Evolutionary conservation across 495 filamentous ascomycete species (phyloP), one percentile per base, ranked within the genome.

Genomic region (Aspergillus asperescens): DNA sequence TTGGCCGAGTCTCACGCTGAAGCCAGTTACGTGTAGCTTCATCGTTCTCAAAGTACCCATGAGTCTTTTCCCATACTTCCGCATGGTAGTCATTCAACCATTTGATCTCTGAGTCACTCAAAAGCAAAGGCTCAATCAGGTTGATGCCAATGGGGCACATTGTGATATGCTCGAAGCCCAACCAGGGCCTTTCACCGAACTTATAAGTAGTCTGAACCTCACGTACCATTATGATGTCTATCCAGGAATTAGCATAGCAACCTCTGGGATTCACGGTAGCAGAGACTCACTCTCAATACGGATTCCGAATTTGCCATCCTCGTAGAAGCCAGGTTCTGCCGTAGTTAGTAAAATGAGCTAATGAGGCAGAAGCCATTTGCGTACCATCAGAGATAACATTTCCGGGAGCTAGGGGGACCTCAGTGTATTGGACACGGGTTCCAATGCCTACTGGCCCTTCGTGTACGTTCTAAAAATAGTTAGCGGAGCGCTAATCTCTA

Each of bases 381-480:
- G 29, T 62, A 80, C 77, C 81, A 63, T 95, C 85, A 4, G 90
- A 96, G 53, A 96, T 81, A 37, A 97, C 91, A 63, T 96, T 96
- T 39, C 94, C 94, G n/a, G 85, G 75, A 0, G 89, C 80, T 18
- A 99, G 78, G 1, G 93, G 77, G 18, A 97, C 93, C 58, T 99
- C 94, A 7, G 88, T 84, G 65, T 92, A 96, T 58, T 95, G 88
- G 24, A 91, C 78, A 37, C 92, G 80, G 5, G 90, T 95, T 16
- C 94, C 94, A 45, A 99, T 90, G 18, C 94, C 94, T 51, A 99
- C 95, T 6, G 94, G 94, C 0, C 94, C 94, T 67, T 99, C 94
- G 68, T 99, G 94, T 2, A 99, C 94, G 56, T 97, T 97, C 65
- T 91, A 59, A 43, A 12, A 18, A 12, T 9, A 28, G 23, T 70